Base-by-base conservation (phyloP, 1,284 basidiomycete species). In the Mrakiaceae sp. region DNA sequence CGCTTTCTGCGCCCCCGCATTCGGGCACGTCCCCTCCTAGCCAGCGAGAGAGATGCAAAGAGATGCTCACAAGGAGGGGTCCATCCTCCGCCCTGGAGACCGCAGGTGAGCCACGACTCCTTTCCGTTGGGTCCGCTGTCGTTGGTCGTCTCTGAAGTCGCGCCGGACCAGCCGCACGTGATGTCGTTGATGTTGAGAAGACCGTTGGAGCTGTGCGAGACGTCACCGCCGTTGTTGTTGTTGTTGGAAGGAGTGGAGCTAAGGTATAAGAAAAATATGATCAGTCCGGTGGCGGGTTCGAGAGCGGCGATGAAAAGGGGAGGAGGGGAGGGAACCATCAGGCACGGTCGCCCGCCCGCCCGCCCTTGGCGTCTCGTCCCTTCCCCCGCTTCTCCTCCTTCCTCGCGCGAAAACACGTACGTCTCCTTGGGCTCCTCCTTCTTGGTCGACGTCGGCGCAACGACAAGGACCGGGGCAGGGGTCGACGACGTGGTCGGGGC, bases 11-110 rank as follows among this genome's bases (percentile, higher is more conserved):
- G 27, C 27, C 27, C 27, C 27, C 27, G 27, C 27, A 27, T 27
- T 27, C 27, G 27, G 27, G 27, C 27, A 27, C 27, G 27, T 27
- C 27, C 27, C 27, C 27, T 27, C 27, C 27, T 27, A 42, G 40
- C 42, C 7, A 50, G 43, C 6, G 16, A 52, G 44, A 61, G 42
- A 0, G 49, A 42, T 0, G 5, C 8, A 40, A 10, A 4, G 3
- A 56, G 8, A 6, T 2, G 56, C 64, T 43, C 43, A 66, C 64
- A 72, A 7, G 85, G 84, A 14, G 87, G 85, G 44, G 76, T 79
- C 86, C 87, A 88, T 52, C 85, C 84, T 43, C 74, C 76, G 47
- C 70, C 11, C 47, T 54, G 39, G 52, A 62, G 11, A 62, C 66
- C 67, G 53, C 64, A 56, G 40, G 46, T 66, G 43, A 47, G 60